Evolutionary conservation across 2,329 filamentous ascomycete species (phyloP).

Genomic region (Penicillium sp.): DNA sequence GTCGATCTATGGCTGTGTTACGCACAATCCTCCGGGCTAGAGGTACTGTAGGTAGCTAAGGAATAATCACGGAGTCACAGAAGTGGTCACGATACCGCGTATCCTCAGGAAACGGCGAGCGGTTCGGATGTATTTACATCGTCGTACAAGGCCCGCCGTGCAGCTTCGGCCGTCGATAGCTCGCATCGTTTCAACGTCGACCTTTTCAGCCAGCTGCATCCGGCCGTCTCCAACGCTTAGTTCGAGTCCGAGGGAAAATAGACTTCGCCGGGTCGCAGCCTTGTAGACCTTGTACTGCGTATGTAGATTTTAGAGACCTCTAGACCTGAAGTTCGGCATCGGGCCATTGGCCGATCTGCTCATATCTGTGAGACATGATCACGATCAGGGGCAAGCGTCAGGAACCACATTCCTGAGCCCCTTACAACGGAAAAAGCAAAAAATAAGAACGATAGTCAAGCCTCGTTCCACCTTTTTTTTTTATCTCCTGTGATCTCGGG

Average conservation of each 20-base stretch:
- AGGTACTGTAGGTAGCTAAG: not conserved
- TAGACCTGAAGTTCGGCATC: not conserved
- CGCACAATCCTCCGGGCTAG: not conserved
- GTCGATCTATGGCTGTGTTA: slow-evolving; percentile 1
- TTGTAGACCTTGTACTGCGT: too few relatives aligned
- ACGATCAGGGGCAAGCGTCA: slow-evolving; percentile 13
- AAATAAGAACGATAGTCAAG: not conserved
- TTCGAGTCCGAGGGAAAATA: slow-evolving; percentile 1
- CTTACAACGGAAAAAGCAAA: slow-evolving; percentile 5
- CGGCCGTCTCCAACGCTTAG: slow-evolving; percentile 9
- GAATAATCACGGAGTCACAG: not conserved
- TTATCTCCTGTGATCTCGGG: not conserved
- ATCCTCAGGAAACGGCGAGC: not conserved
- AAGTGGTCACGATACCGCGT: not conserved
- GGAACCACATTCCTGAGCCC: slow-evolving; percentile 13
- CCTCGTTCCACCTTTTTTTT: not conserved
- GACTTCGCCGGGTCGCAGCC: too few relatives aligned
- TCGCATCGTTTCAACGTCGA: slow-evolving; percentile 17
- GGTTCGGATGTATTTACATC: slow-evolving; percentile 3
- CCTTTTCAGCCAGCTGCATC: slow-evolving; percentile 24
- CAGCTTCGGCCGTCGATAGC: not conserved
- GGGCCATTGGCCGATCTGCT: slow-evolving; percentile 12
- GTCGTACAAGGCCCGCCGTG: slow-evolving; percentile 3
- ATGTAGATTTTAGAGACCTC: too few relatives aligned
- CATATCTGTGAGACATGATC: slow-evolving; percentile 6